phyloP scores from a whole-genome alignment of 2,329 filamentous ascomycete species.

The Grosmannia serpens region DNA sequence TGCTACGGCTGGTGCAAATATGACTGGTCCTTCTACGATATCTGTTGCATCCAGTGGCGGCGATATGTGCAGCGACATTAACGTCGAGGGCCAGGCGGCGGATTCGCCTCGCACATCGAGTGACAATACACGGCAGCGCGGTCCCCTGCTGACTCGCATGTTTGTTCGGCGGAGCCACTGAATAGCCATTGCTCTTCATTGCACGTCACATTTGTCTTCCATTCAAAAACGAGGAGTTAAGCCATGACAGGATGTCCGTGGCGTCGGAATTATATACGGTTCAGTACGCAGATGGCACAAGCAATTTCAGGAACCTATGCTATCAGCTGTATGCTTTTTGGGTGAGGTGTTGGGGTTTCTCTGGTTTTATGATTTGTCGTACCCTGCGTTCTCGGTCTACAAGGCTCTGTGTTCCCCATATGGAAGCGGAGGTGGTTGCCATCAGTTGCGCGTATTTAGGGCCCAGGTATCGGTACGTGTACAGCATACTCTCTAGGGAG shows the following conservation, averaged over 20 bases:
- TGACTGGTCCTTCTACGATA: neutral
- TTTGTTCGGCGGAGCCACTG: slow-evolving; percentile 13
- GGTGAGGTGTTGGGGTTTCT: too few relatives aligned
- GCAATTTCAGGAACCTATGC: neutral
- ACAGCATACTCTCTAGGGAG: neutral
- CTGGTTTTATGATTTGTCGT: neutral
- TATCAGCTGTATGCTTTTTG: too few relatives aligned
- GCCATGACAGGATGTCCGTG: neutral
- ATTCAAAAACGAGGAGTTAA: too few relatives aligned
- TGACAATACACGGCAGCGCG: slow-evolving; percentile 6
- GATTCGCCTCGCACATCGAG: slow-evolving; percentile 1
- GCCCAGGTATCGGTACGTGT: too few relatives aligned
- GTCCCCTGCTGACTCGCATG: slow-evolving; percentile 10
- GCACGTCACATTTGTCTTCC: too few relatives aligned
- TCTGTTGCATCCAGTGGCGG: neutral
- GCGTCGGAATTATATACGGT: neutral
- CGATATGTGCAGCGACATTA: neutral
- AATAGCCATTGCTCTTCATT: neutral
- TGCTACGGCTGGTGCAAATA: slow-evolving; percentile 2
- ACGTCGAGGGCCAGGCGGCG: neutral
- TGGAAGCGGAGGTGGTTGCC: too few relatives aligned
- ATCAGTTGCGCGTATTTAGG: too few relatives aligned
- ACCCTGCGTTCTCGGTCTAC: too few relatives aligned
- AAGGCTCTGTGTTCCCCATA: too few relatives aligned
- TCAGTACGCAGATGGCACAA: neutral